These are phyloP conservation scores for Aspergillus ibericus DNA, from an alignment of 2,329 filamentous ascomycete species.

Conservation along the genomic window DNA sequence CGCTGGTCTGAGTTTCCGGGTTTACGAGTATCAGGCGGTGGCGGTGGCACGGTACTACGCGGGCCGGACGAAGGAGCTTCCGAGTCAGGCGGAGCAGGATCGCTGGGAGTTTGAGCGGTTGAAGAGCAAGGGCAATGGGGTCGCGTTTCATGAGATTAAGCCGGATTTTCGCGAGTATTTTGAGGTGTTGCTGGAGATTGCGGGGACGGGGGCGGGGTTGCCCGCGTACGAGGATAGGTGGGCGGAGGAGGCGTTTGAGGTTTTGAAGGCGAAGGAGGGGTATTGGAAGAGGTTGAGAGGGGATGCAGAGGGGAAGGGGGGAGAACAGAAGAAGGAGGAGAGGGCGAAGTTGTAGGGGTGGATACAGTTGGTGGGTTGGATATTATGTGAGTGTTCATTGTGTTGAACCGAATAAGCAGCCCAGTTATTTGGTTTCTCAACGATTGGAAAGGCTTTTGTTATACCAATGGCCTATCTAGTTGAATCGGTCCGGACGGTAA, in stretches of 20 bases:
- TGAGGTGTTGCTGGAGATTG: conserved; percentile 39
- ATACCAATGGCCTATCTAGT: too few relatives aligned
- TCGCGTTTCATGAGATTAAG: conserved; percentile 25
- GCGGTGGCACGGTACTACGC: conserved; percentile 31
- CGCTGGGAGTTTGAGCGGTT: conserved; percentile 28
- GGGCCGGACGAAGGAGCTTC: conserved; percentile 20
- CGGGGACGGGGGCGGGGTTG: conserved; percentile 40
- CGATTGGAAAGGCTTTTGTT: too few relatives aligned
- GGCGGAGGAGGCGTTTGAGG: conserved; percentile 25
- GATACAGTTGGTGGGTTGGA: too few relatives aligned
- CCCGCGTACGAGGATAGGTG: conserved; percentile 41
- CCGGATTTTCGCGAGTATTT: conserved; percentile 44
- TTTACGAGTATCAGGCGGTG: conserved; percentile 35
- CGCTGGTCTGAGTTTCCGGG: conserved; percentile 30
- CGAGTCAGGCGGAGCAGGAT: conserved; percentile 22
- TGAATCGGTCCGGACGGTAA: too few relatives aligned
- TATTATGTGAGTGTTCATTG: too few relatives aligned
- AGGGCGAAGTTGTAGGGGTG: not conserved
- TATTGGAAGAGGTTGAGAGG: not conserved
- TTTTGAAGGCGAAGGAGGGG: conserved; percentile 19
- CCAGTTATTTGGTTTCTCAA: too few relatives aligned
- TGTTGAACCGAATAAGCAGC: too few relatives aligned
- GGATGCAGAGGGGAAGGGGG: not conserved
- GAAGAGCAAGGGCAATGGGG: conserved; percentile 20
- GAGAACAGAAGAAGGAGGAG: too few relatives aligned